Conservation (phyloP, 75 land plant species). For the Pinus albicaulis region DNA sequence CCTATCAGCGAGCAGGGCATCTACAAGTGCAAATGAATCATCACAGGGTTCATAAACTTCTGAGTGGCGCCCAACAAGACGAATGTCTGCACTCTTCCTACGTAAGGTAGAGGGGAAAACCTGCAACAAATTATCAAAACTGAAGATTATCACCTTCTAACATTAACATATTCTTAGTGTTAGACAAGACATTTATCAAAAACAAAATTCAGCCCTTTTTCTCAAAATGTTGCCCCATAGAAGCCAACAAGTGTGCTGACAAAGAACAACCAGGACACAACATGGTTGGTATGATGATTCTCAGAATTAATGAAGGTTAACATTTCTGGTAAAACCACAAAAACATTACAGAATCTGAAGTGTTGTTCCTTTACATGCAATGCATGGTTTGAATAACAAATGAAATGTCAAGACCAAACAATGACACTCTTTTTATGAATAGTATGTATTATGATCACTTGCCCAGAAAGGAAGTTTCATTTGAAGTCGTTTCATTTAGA, state of each 20-base stretch:
- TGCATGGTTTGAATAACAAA: background rate
- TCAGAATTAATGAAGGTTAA: background rate
- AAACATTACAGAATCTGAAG: background rate
- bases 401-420: background rate
- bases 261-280: background rate
- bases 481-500: background rate
- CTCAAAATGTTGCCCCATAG: background rate
- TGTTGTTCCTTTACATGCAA: background rate
- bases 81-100: conserved; percentile 58
- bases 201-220: background rate
- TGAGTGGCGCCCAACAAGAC: conserved; percentile 62
- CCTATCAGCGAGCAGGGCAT: conserved; percentile 90
- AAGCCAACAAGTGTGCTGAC: background rate
- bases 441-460: conserved; percentile 1
- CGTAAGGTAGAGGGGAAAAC: conserved; percentile 3
- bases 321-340: background rate
- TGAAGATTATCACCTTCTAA: background rate
- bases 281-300: background rate
- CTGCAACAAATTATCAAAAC: background rate
- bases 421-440: background rate
- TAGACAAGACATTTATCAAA: background rate
- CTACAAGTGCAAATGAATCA: conserved; percentile 94
- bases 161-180: background rate
- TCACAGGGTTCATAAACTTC: conserved; percentile 99
- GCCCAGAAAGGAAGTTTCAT: background rate